Conservation (phyloP, 805 yeast genomes). For the Saccharomycopsis fermentans region DNA sequence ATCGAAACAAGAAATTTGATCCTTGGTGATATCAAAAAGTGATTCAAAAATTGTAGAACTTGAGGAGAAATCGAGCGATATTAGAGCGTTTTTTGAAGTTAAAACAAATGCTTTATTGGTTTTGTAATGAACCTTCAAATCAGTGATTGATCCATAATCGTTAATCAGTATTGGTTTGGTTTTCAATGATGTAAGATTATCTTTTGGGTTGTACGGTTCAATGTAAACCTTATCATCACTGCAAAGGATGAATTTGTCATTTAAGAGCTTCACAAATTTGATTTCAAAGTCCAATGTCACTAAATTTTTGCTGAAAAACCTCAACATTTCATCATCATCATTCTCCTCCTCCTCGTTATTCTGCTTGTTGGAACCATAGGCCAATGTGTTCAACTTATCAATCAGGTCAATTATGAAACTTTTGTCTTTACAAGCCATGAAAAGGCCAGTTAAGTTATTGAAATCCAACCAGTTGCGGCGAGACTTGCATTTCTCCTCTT, state of each 20-base stretch:
- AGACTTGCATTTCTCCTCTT: background rate
- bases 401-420: slow-evolving; percentile 5
- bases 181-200: background rate
- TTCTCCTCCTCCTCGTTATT: background rate
- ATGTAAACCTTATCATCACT: background rate
- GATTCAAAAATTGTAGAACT: background rate
- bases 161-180: background rate
- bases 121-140: background rate
- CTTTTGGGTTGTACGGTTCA: background rate
- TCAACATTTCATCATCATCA: slow-evolving; percentile 3
- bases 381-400: slow-evolving; percentile 1
- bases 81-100: background rate
- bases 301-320: background rate
- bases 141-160: background rate
- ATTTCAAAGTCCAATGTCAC: background rate
- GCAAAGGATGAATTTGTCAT: background rate
- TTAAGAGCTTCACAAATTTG: slow-evolving; percentile 5
- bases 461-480: slow-evolving; percentile 7
- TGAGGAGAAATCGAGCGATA: background rate
- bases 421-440: slow-evolving; percentile 6
- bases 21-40: background rate
- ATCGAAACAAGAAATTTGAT: background rate
- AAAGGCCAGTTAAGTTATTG: slow-evolving; percentile 6
- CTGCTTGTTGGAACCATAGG: background rate
- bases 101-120: background rate